Evolutionary conservation across 2,329 filamentous ascomycete species (phyloP).

Genomic region (Ilyonectria sp.): DNA sequence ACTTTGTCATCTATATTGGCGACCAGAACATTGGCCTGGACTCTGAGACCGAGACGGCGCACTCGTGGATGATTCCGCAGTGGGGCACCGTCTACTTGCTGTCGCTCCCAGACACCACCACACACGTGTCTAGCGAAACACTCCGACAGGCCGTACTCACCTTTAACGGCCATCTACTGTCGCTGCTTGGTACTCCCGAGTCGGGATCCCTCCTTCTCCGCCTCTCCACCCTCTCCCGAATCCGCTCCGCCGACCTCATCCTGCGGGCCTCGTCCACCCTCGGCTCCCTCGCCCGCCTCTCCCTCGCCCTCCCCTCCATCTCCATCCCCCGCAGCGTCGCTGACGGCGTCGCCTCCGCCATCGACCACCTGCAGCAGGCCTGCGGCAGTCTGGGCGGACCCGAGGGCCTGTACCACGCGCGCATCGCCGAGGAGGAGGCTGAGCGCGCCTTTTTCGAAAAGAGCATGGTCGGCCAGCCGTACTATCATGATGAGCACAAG

Average conservation of each 20-base stretch:
- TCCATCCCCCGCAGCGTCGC: slow-evolving; percentile 91
- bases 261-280: slow-evolving; percentile 93
- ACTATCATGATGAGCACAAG: slow-evolving; percentile 99
- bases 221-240: slow-evolving; percentile 86
- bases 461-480: slow-evolving; percentile 98
- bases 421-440: slow-evolving; percentile 88
- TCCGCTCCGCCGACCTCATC: slow-evolving; percentile 87
- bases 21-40: slow-evolving; percentile 77
- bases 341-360: slow-evolving; percentile 84
- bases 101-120: slow-evolving; percentile 57
- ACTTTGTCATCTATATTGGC: slow-evolving; percentile 94
- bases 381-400: slow-evolving; percentile 78
- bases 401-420: slow-evolving; percentile 83
- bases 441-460: slow-evolving; percentile 98
- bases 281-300: slow-evolving; percentile 91
- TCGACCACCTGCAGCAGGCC: slow-evolving; percentile 82
- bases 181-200: slow-evolving; percentile 87
- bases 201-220: slow-evolving; percentile 88
- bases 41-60: slow-evolving; percentile 64
- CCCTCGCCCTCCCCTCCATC: slow-evolving; percentile 87
- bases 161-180: slow-evolving; percentile 91
- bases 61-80: slow-evolving; percentile 92
- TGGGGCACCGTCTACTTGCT: slow-evolving; percentile 85
- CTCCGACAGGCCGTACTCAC: slow-evolving; percentile 87
- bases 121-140: slow-evolving; percentile 73